Conservation (phyloP, 768 basidiomycete species). For the Sporobolomyces roseus region DNA sequence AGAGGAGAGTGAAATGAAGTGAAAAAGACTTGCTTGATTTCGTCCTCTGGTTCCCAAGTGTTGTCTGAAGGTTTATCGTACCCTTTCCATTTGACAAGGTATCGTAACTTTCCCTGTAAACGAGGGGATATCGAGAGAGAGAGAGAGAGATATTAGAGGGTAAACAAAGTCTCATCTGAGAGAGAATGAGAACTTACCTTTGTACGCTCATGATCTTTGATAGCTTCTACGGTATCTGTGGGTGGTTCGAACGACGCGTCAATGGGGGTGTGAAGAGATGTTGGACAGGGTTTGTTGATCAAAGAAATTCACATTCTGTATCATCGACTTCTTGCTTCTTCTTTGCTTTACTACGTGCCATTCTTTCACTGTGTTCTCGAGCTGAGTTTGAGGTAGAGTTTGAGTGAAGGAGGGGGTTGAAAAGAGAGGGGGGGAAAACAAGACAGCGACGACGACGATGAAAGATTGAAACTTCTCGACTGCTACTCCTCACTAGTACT, state of each 20-base stretch:
- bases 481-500: no score
- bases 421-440: neutral
- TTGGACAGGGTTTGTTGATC: neutral
- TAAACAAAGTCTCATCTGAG: neutral
- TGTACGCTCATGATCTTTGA: constrained; percentile 6
- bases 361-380: no score
- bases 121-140: neutral
- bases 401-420: neutral
- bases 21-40: constrained; percentile 3
- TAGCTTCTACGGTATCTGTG: constrained; percentile 7
- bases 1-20: neutral
- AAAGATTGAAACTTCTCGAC: no score
- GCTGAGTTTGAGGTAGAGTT: no score
- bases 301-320: constrained; percentile 10
- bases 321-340: constrained; percentile 2
- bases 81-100: constrained; percentile 16
- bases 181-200: neutral
- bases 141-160: neutral
- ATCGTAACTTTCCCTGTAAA: neutral
- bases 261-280: neutral
- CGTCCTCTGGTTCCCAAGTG: constrained; percentile 18
- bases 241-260: no score
- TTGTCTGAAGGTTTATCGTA: constrained; percentile 9
- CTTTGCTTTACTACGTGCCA: neutral
- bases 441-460: neutral